Evolutionary conservation across 371 early-diverging fungal genomes (phyloP).

Genomic region (Apophysomyces sp.): DNA sequence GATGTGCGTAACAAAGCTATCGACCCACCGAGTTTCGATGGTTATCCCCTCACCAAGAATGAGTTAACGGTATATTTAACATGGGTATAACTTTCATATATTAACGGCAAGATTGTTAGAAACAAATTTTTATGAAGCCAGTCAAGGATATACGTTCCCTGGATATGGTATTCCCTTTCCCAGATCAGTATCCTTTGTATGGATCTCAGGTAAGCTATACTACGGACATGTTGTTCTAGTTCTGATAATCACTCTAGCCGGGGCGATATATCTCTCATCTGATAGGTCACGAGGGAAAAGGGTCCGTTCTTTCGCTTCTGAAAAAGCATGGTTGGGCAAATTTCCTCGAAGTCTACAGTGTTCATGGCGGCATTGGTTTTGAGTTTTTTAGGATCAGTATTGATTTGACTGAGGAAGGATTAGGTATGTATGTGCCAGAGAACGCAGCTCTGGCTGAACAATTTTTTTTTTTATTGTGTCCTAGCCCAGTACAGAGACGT

Average conservation of each 20-base stretch:
- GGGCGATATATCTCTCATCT: constrained; percentile 72
- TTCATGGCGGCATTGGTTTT: constrained; percentile 71
- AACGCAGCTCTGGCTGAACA: constrained; percentile 36
- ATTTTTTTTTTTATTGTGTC: constrained; percentile 18
- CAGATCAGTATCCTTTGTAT: constrained; percentile 67
- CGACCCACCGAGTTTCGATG: constrained; percentile 65
- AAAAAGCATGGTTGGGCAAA: constrained; percentile 90
- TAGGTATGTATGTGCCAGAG: constrained; percentile 41
- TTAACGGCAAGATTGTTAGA: constrained; percentile 31
- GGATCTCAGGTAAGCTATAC: constrained; percentile 48
- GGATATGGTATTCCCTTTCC: constrained; percentile 86
- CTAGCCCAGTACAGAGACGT: constrained; percentile 76
- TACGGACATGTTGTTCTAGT: too few species aligned
- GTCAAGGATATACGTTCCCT: constrained; percentile 80
- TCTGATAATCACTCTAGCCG: constrained; percentile 48
- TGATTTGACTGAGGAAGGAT: constrained; percentile 83
- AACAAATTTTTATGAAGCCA: constrained; percentile 75
- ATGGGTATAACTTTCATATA: neutral
- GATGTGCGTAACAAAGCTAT: constrained; percentile 71
- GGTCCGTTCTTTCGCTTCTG: constrained; percentile 83
- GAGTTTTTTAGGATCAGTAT: constrained; percentile 81
- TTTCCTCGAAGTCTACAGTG: constrained; percentile 65
- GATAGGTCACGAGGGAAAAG: constrained; percentile 84
- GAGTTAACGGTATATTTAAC: constrained; percentile 60
- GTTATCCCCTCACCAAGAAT: constrained; percentile 74